Percentiles rank a stretch among this genome's conserved stretches.
Evolutionary conservation across 2,329 filamentous ascomycete genomes (phyloP).

Genomic region (Nemania serpens): DNA sequence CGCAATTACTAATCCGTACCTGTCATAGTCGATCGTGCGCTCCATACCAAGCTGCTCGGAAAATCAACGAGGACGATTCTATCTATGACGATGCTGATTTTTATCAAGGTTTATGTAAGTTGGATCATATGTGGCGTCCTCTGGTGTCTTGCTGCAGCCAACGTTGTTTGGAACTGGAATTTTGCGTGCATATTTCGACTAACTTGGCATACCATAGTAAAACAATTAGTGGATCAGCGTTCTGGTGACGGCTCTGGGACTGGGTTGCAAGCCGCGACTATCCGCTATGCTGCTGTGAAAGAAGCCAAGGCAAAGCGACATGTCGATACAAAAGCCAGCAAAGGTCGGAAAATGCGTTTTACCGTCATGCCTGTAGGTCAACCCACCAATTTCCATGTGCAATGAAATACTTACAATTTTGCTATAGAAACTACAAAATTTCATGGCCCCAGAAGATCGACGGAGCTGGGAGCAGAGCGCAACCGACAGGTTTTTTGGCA

Average conservation of each 20-base stretch:
- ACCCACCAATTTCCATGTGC: not conserved
- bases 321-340: slow-evolving; percentile 92
- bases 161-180: not conserved
- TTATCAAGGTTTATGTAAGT: slow-evolving; percentile 74
- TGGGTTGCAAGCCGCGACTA: slow-evolving; percentile 54
- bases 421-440: slow-evolving; percentile 98
- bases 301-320: slow-evolving; percentile 81
- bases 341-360: slow-evolving; percentile 91
- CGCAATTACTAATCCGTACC: slow-evolving; percentile 6
- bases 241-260: slow-evolving; percentile 65
- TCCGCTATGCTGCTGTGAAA: slow-evolving; percentile 70
- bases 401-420: slow-evolving; percentile 6
- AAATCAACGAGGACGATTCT: slow-evolving; percentile 59
- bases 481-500: slow-evolving; percentile 76
- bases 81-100: slow-evolving; percentile 96
- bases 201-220: slow-evolving; percentile 53
- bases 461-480: slow-evolving; percentile 79
- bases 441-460: slow-evolving; percentile 91
- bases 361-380: slow-evolving; percentile 44
- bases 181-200: not conserved
- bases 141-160: too few species aligned
- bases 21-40: slow-evolving; percentile 68
- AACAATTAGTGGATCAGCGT: slow-evolving; percentile 90
- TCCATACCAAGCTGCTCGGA: slow-evolving; percentile 66
- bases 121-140: not conserved